Evolutionary conservation across 106 monocot species (phyloP).

Genomic region (Dendrobium chrysotoxum): DNA sequence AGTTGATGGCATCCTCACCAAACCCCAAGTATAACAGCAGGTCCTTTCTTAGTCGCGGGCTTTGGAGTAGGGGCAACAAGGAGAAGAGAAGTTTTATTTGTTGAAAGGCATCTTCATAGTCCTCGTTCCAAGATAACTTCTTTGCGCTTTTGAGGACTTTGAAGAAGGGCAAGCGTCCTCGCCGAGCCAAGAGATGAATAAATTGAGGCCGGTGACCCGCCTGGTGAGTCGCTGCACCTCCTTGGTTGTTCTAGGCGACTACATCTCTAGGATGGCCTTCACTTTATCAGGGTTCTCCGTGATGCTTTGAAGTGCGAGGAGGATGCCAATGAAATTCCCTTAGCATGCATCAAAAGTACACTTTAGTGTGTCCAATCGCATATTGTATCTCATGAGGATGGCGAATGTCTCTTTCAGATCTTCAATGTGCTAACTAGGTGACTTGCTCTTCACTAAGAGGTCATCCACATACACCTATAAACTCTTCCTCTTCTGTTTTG

Average conservation of each 20-base stretch:
- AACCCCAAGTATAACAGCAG: too few relatives aligned
- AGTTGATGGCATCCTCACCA: too few relatives aligned
- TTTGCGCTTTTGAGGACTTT: not conserved
- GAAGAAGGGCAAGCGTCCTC: not conserved
- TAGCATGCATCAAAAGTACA: not conserved
- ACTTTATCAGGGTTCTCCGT: not conserved
- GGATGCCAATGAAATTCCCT: not conserved
- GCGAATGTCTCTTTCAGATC: not conserved
- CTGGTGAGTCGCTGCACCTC: not conserved
- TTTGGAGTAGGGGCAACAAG: too few relatives aligned
- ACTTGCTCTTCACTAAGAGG: not conserved
- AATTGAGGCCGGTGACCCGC: not conserved
- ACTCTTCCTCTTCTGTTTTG: not conserved
- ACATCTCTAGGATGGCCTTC: not conserved
- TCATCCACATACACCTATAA: not conserved
- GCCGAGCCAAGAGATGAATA: not conserved
- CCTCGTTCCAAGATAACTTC: too few relatives aligned
- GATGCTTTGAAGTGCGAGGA: not conserved
- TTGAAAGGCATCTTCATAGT: not conserved
- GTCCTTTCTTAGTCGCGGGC: too few relatives aligned
- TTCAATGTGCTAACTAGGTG: not conserved
- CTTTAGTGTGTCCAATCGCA: not conserved
- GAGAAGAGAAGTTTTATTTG: too few relatives aligned
- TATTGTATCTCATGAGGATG: not conserved
- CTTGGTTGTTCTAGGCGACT: not conserved